Evolutionary conservation across 805 yeast genomes (phyloP).

Genomic region (Pichia thaimueangensis): DNA sequence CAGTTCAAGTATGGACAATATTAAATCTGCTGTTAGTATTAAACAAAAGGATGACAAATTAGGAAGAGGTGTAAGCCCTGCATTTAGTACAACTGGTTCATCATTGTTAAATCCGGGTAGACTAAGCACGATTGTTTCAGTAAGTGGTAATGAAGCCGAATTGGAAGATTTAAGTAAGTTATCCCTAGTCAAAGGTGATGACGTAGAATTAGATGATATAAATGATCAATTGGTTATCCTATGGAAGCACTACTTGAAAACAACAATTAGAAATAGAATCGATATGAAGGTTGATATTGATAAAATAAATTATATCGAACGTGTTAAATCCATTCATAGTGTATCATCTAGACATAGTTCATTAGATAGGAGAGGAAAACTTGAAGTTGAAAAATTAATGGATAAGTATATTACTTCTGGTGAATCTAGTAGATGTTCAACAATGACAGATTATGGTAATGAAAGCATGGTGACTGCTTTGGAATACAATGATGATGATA

Average conservation of each 20-base stretch:
- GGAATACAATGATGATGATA: background rate
- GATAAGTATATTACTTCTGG: conserved; percentile 3
- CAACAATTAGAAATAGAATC: conserved; percentile 22
- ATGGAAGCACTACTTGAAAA: conserved; percentile 27
- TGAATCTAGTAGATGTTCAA: background rate
- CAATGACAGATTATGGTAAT: background rate
- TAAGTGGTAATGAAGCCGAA: background rate
- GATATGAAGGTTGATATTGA: conserved; percentile 25
- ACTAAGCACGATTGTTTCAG: background rate
- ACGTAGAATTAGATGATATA: conserved; percentile 3
- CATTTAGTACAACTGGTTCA: background rate
- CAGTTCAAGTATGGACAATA: background rate
- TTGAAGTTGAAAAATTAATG: conserved; percentile 5
- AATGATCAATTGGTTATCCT: conserved; percentile 16
- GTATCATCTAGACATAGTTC: background rate
- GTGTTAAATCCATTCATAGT: conserved; percentile 9
- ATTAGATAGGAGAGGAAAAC: background rate
- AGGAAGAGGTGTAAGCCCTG: too few species aligned
- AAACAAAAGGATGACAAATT: too few species aligned
- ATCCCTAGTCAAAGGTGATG: background rate
- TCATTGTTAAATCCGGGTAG: background rate
- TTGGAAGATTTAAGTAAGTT: background rate
- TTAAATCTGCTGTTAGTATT: background rate
- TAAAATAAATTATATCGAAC: conserved; percentile 9
- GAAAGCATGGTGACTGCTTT: background rate